Evolutionary conservation across 805 yeast species (phyloP), one percentile per base, ranked within the genome.

Genomic region (Saccharomycopsis olivae): DNA sequence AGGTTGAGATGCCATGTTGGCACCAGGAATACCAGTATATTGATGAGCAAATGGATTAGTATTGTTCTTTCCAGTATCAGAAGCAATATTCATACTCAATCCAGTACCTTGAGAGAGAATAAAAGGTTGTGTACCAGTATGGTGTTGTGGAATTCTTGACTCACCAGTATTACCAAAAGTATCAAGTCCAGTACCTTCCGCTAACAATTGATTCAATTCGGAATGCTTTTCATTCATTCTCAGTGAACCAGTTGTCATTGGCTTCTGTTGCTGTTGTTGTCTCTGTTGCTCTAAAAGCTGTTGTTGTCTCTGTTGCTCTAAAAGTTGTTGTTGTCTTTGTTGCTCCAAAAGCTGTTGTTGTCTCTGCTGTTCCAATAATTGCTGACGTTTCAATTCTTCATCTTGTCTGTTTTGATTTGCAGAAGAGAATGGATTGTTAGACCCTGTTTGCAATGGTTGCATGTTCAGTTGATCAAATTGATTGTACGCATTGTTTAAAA

Each of bases 21-120:
- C 66, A 25, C 77, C 66, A 23, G 83, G 77, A 24, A 78, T 69
- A 24, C 87, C 87, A 1, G 85, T 78, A 54, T 75, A 82, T 54
- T 86, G 94, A 23, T 75, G 69, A 66, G 51, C 52, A 49, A 66
- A 66, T 21, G 71, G 71, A 43, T 68, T 68, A 13, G 51, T 50
- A 33, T 54, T 45, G 14, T 47, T 43, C 17, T 57, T 37, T 25
- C 61, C 62, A 18, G 60, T 56, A 6, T 30, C 13, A 29, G 63
- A 65, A 50, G 74, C 80, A 50, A 64, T 74, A 52, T 65, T 73
- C 18, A 36, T 29, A 25, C 94, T 95, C n/a, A n/a, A n/a, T 25
- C 95, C 95, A 5, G 89, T 83, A 52, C 96, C 96, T 46, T 83
- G 78, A 18, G 95, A 83, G 59, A 83, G 86, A 51, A 89, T 70